phyloP scores from a whole-genome alignment of 352 stramenopile species.

The Phytophthora megakarya region DNA sequence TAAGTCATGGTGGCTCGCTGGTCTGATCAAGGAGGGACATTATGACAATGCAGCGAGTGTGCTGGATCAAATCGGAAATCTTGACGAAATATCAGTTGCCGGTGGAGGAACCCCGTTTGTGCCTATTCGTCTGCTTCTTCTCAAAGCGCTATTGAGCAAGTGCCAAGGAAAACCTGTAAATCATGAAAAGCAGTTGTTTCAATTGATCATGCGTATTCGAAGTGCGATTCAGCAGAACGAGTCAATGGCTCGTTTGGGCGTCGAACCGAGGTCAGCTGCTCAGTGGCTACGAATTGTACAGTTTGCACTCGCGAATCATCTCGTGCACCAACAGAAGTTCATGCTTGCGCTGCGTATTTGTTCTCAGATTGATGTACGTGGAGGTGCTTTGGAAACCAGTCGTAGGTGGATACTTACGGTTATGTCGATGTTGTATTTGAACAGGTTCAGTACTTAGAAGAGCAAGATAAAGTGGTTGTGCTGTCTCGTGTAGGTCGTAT shows the following conservation, averaged over 20 bases:
- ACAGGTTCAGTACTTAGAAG: slow-evolving; percentile 45
- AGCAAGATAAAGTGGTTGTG: slow-evolving; percentile 51
- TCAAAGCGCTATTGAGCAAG: slow-evolving; percentile 72
- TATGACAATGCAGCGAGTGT: slow-evolving; percentile 78
- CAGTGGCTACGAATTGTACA: slow-evolving; percentile 66
- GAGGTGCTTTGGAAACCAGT: not conserved
- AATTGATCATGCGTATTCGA: slow-evolving; percentile 50
- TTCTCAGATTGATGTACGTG: slow-evolving; percentile 66
- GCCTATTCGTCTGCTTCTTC: slow-evolving; percentile 58
- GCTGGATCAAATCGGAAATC: slow-evolving; percentile 74
- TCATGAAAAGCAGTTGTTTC: slow-evolving; percentile 74
- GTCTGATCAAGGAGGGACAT: slow-evolving; percentile 77
- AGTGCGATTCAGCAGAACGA: slow-evolving; percentile 36
- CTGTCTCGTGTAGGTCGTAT: slow-evolving; percentile 73
- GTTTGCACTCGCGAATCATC: slow-evolving; percentile 72
- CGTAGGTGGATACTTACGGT: slow-evolving; percentile 2
- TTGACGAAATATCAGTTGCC: slow-evolving; percentile 44
- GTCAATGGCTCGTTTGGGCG: slow-evolving; percentile 37
- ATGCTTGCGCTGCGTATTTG: slow-evolving; percentile 64
- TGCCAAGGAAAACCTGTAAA: slow-evolving; percentile 61
- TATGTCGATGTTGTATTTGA: slow-evolving; percentile 1
- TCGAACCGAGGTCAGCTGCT: slow-evolving; percentile 35
- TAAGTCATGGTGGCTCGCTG: slow-evolving; percentile 84
- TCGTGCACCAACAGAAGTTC: slow-evolving; percentile 80
- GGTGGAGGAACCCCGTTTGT: slow-evolving; percentile 46